Evolutionary conservation across 768 basidiomycete genomes (phyloP).

Genomic region (Collybiopsis confluens): DNA sequence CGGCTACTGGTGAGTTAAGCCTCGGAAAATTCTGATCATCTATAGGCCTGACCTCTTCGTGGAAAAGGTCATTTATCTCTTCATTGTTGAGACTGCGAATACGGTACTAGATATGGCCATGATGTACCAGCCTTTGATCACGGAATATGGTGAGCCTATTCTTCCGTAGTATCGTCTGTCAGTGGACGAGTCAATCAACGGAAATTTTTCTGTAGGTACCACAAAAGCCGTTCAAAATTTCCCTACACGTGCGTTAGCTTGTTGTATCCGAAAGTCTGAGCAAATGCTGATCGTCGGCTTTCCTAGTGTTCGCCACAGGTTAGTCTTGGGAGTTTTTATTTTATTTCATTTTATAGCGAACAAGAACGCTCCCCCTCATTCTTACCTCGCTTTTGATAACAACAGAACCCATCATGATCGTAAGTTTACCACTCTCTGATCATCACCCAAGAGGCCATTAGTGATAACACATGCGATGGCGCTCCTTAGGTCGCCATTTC

Average conservation of each 20-base stretch:
- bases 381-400: conserved; percentile 15
- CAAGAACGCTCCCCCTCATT: background rate
- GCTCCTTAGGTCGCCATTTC: conserved; percentile 12
- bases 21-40: background rate
- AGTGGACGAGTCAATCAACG: background rate
- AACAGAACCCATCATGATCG: conserved; percentile 29
- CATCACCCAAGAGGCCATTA: too few species aligned
- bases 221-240: conserved; percentile 29
- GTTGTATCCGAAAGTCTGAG: background rate
- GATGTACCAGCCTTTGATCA: conserved; percentile 43
- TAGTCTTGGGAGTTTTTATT: background rate
- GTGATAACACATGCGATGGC: background rate
- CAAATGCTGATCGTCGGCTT: background rate
- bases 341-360: too few species aligned
- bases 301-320: conserved; percentile 24
- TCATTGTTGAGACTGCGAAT: conserved; percentile 38
- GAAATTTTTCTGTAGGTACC: conserved; percentile 23
- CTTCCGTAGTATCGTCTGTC: background rate
- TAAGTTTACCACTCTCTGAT: conserved; percentile 12
- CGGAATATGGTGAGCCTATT: conserved; percentile 30
- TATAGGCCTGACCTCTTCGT: background rate
- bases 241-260: conserved; percentile 13
- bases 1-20: conserved; percentile 29
- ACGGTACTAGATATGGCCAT: conserved; percentile 40
- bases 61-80: conserved; percentile 35